Evolutionary conservation across 2,329 filamentous ascomycete species (phyloP).

Genomic region (Claviceps sorghi): DNA sequence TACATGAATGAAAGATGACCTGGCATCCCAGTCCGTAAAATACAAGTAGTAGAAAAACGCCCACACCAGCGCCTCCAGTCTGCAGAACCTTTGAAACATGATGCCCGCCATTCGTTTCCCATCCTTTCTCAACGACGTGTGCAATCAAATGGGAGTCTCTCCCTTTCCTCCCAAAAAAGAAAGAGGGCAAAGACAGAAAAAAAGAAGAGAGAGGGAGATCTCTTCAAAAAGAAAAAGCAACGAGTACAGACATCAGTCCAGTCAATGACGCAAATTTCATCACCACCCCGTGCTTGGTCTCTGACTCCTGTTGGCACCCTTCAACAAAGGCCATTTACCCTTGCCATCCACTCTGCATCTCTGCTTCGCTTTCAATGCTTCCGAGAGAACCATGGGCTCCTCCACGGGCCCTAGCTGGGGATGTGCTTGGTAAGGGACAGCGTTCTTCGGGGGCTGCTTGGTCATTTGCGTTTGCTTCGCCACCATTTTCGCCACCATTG

Average conservation of each 20-base stretch:
- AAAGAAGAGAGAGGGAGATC: background rate
- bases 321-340: slow-evolving; percentile 14
- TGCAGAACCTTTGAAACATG: background rate
- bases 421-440: slow-evolving; percentile 23
- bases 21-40: too few species aligned
- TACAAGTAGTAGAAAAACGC: background rate
- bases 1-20: too few species aligned
- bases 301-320: slow-evolving; percentile 10
- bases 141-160: background rate
- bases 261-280: background rate
- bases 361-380: slow-evolving; percentile 16
- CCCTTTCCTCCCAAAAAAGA: background rate
- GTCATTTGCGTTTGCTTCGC: slow-evolving; percentile 13
- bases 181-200: background rate
- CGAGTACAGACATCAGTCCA: background rate
- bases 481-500: slow-evolving; percentile 9
- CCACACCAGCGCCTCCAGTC: background rate
- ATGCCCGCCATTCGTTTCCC: background rate
- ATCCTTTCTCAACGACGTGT: background rate
- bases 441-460: slow-evolving; percentile 15
- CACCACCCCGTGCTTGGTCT: slow-evolving; percentile 15
- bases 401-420: slow-evolving; percentile 20
- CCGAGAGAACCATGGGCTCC: slow-evolving; percentile 21
- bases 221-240: background rate
- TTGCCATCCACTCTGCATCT: slow-evolving; percentile 11